Evolutionary conservation across 768 basidiomycete species (phyloP), one percentile per base, ranked within the genome.

Genomic region (Hypholoma fasciculare): DNA sequence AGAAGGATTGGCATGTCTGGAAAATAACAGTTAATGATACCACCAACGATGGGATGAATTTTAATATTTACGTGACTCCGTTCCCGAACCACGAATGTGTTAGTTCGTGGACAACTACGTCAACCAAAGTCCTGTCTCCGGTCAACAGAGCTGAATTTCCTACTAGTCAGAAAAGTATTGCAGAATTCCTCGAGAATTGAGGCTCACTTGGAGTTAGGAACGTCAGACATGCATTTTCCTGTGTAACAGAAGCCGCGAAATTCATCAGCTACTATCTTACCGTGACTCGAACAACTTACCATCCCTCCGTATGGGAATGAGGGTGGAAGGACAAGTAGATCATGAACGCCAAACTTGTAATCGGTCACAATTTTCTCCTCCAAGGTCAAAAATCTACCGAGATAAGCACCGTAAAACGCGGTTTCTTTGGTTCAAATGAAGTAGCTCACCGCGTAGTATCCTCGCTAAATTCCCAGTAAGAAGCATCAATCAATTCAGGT

Each of bases 61-160:
- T 36, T 34, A 60, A 52, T 23, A 47, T 44, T 40, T 58, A 76
- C 89, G 90, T 92, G 56, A 94, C 84, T 20, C 91, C 90, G 68
- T 96, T 95, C n/a, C 94, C 94, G 59, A 94, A 96, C 87, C 89
- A 97, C 2, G 90, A 91, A 68, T 98, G 91, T 0, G 87, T 86
- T 27, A 89, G 74, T 68, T 94, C 94, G 74, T 96, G 91, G 0
- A 94, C 90, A 12, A 94, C 87, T 12, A 96, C 92, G 67, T 96
- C 92, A 7, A 94, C 93, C 9, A 94, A 77, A 4, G 86, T 83
- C 38, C 91, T 84, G 69, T 98, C 96, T 0, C 94, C 93, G 5
- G 94, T 86, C 44, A 98, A 77, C 4, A 97, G 79, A 3, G 94
- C 92, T 86, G 48, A 7, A 39, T 17, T 14, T 2, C 11, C 13